A percentile compares a stretch with the other conserved stretches of the same genome.
These are phyloP conservation scores for Ascochyta pisi DNA, from an alignment of 2,329 filamentous ascomycete genomes.

Conservation along the genomic window DNA sequence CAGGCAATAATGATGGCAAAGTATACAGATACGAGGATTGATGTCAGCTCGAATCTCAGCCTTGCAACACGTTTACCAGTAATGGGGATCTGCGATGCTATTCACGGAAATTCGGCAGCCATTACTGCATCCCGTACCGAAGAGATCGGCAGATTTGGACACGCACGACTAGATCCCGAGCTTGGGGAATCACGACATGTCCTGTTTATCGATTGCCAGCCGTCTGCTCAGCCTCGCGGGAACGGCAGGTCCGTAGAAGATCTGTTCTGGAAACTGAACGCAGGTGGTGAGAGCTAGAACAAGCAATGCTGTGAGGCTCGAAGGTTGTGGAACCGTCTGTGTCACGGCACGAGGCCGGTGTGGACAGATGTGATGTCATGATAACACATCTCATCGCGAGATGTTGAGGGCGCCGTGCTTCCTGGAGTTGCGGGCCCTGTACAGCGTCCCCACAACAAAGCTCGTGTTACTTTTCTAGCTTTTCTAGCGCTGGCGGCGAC, in stretches of 20 bases:
- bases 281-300: constrained; percentile 11
- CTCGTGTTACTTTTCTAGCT: constrained; percentile 25
- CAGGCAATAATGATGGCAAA: not conserved
- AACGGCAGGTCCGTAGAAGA: constrained; percentile 4
- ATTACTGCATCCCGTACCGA: constrained; percentile 9
- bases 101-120: constrained; percentile 11
- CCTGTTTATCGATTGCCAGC: constrained; percentile 31
- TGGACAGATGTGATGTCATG: constrained; percentile 1
- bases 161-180: constrained; percentile 19
- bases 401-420: constrained; percentile 25
- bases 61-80: constrained; percentile 3
- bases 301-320: constrained; percentile 20
- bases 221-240: constrained; percentile 18
- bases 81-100: constrained; percentile 11
- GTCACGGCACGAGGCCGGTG: constrained; percentile 1
- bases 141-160: constrained; percentile 19
- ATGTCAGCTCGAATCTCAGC: constrained; percentile 6
- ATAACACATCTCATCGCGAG: constrained; percentile 4
- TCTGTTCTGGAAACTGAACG: constrained; percentile 15
- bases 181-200: constrained; percentile 15
- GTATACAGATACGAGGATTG: constrained; percentile 2
- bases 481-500: constrained; percentile 24
- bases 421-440: constrained; percentile 22
- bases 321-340: constrained; percentile 18
- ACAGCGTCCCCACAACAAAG: constrained; percentile 23